Percentiles rank a stretch among this genome's conserved stretches.
Conservation (phyloP, 2,329 filamentous ascomycete species). For the Aspergillus quadricinctus region DNA sequence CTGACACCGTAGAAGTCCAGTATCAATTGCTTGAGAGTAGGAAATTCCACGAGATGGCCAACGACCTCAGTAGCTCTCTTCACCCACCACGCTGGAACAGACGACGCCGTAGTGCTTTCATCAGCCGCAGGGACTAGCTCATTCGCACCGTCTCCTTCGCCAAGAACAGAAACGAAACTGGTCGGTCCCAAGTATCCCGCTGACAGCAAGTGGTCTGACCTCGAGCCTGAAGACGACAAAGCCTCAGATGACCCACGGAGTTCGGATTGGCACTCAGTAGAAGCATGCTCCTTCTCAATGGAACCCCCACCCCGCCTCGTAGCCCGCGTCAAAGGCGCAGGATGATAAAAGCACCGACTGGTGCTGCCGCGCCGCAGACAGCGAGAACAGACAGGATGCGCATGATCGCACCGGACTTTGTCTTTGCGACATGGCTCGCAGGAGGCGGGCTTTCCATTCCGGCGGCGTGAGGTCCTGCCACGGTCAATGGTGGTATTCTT, state of each 20-base stretch:
- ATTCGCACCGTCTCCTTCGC: constrained; percentile 15
- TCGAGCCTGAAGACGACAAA: constrained; percentile 2
- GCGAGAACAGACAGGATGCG: constrained; percentile 22
- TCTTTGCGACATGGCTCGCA: constrained; percentile 31
- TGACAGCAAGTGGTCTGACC: constrained; percentile 13
- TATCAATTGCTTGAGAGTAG: constrained; percentile 15
- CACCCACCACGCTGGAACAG: constrained; percentile 20
- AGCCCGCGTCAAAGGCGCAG: constrained; percentile 26
- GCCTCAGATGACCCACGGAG: not conserved
- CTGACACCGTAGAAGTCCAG: constrained; percentile 20
- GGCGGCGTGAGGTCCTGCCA: constrained; percentile 17
- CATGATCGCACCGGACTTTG: constrained; percentile 32
- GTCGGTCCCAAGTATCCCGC: constrained; percentile 32
- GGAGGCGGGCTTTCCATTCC: constrained; percentile 29
- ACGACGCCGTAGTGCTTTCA: constrained; percentile 6
- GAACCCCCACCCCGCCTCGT: not conserved
- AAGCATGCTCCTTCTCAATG: too few species aligned
- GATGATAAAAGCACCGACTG: constrained; percentile 27
- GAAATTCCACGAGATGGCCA: constrained; percentile 12
- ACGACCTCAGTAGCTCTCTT: constrained; percentile 16
- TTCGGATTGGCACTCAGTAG: not conserved
- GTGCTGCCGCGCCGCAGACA: constrained; percentile 21
- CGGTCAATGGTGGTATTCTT: not conserved
- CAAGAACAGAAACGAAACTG: constrained; percentile 28
- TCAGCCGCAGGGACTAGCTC: not conserved